Evolutionary conservation across 768 basidiomycete genomes (phyloP).

Genomic region (Royoungia palumana): DNA sequence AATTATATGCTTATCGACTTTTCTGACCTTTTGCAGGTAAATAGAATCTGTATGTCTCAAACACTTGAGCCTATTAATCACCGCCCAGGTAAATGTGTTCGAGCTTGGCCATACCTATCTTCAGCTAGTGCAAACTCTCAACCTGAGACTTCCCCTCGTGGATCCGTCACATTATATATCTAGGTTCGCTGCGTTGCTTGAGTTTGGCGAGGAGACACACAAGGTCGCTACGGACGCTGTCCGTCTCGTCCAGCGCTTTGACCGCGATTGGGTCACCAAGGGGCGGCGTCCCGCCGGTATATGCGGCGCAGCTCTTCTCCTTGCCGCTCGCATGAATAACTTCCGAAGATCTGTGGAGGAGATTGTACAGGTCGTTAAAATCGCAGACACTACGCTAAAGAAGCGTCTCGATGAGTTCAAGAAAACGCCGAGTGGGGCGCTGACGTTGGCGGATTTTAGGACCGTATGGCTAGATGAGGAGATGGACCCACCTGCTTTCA

Average conservation of each 20-base stretch:
- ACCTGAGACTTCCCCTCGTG: constrained; percentile 81
- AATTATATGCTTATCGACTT: constrained; percentile 99
- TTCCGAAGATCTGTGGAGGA: constrained; percentile 91
- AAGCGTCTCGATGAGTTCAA: constrained; percentile 96
- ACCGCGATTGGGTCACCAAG: constrained; percentile 95
- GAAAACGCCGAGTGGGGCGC: constrained; percentile 75
- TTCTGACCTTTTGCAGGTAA: constrained; percentile 88
- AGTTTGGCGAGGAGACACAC: constrained; percentile 93
- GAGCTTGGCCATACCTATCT: constrained; percentile 96
- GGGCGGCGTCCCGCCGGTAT: constrained; percentile 96
- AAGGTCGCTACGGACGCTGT: constrained; percentile 91
- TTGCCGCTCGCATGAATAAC: constrained; percentile 98
- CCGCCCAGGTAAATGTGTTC: constrained; percentile 86
- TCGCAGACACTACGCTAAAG: constrained; percentile 91
- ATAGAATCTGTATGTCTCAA: constrained; percentile 1
- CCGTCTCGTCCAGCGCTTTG: constrained; percentile 89
- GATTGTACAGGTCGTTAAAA: constrained; percentile 98
- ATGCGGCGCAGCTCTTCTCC: constrained; percentile 90
- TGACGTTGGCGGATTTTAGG: constrained; percentile 88
- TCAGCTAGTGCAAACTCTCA: constrained; percentile 85
- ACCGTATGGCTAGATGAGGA: constrained; percentile 90
- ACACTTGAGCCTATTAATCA: background rate
- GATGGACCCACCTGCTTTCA: constrained; percentile 89
- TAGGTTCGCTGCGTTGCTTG: constrained; percentile 90
- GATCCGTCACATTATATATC: constrained; percentile 97